Conservation (phyloP, 371 early-diverging fungal species). For the Choanephora cucurbitarum region DNA sequence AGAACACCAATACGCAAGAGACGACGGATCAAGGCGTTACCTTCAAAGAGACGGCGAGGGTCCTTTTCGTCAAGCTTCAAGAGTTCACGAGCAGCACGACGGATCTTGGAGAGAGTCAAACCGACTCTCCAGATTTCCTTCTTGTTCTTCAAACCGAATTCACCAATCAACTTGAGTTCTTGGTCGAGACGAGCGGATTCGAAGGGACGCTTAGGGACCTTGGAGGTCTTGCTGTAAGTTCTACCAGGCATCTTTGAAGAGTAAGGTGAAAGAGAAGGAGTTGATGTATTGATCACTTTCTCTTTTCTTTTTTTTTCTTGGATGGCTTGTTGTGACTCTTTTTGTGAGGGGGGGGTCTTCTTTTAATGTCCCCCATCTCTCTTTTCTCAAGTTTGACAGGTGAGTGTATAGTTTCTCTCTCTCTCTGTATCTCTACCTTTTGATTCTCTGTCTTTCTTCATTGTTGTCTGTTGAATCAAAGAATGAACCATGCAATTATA, state of each 20-base stretch:
- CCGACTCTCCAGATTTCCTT: conserved; percentile 99
- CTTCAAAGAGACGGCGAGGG: conserved; percentile 98
- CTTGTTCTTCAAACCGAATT: conserved; percentile 99
- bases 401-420: too few species aligned
- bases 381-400: too few species aligned
- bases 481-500: too few species aligned
- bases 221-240: conserved; percentile 91
- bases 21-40: conserved; percentile 98
- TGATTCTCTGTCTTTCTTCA: too few species aligned
- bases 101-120: conserved; percentile 97
- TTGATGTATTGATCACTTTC: background rate
- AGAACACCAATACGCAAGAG: conserved; percentile 98
- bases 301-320: conserved; percentile 6
- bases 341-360: too few species aligned
- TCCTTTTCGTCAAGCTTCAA: conserved; percentile 98
- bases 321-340: conserved; percentile 3
- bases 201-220: conserved; percentile 99
- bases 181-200: conserved; percentile 98
- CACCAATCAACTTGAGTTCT: conserved; percentile 98
- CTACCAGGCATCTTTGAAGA: conserved; percentile 45
- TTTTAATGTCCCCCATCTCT: too few species aligned
- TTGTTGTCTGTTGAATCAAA: too few species aligned
- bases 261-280: conserved; percentile 31
- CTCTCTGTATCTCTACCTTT: too few species aligned
- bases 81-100: conserved; percentile 99